These are phyloP conservation scores for Maudiozyma humilis DNA, from an alignment of 1,139 yeast species.

Conservation along the genomic window DNA sequence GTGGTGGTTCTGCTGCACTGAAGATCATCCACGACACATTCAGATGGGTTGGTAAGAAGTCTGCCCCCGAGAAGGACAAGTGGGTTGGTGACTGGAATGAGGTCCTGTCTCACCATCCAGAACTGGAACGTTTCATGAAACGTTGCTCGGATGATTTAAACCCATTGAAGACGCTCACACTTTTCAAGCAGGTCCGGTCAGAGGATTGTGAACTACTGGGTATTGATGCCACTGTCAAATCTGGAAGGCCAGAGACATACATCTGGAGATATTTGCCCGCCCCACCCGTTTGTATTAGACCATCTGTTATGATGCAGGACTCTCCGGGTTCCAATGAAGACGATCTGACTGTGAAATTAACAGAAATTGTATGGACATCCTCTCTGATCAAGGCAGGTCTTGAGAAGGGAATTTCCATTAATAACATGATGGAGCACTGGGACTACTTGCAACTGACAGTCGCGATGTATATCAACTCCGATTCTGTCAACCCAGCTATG, in stretches of 20 bases:
- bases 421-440: slow-evolving; percentile 97
- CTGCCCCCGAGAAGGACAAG: slow-evolving; percentile 70
- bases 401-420: slow-evolving; percentile 87
- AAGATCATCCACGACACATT: slow-evolving; percentile 94
- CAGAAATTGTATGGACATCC: slow-evolving; percentile 95
- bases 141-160: slow-evolving; percentile 90
- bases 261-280: slow-evolving; percentile 97
- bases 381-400: slow-evolving; percentile 89
- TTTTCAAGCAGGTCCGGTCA: slow-evolving; percentile 79
- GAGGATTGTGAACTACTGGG: slow-evolving; percentile 90
- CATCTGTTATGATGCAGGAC: slow-evolving; percentile 91
- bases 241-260: slow-evolving; percentile 94
- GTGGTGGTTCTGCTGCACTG: slow-evolving; percentile 84
- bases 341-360: slow-evolving; percentile 88
- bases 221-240: slow-evolving; percentile 64
- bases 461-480: slow-evolving; percentile 96
- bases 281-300: slow-evolving; percentile 97
- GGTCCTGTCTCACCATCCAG: slow-evolving; percentile 68
- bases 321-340: slow-evolving; percentile 88
- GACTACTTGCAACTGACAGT: slow-evolving; percentile 90
- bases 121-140: slow-evolving; percentile 76
- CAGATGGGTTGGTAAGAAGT: slow-evolving; percentile 89
- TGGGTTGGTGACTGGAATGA: slow-evolving; percentile 84
- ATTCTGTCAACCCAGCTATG: slow-evolving; percentile 78
- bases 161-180: slow-evolving; percentile 78